phyloP scores from a whole-genome alignment of 768 basidiomycete species.

The Mycena kentingensis region DNA sequence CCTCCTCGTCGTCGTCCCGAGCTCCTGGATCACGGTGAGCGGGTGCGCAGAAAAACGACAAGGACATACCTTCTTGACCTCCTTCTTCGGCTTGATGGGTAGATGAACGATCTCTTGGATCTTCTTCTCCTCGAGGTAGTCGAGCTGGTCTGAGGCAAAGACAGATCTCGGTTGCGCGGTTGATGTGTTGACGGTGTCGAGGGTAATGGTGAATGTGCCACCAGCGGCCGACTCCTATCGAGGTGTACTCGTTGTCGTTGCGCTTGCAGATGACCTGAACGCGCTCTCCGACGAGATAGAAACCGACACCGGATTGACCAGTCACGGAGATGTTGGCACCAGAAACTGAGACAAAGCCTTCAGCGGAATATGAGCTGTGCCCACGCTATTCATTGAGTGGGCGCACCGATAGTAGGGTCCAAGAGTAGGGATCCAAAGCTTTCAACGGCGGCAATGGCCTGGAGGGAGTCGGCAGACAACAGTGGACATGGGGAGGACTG shows the following conservation, averaged over 20 bases:
- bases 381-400: slow-evolving; percentile 2
- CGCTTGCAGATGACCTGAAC: slow-evolving; percentile 99
- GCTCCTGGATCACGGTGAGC: slow-evolving; percentile 57
- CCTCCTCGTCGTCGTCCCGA: slow-evolving; percentile 78
- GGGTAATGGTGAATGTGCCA: slow-evolving; percentile 98
- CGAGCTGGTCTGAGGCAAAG: slow-evolving; percentile 96
- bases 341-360: slow-evolving; percentile 91
- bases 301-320: slow-evolving; percentile 99
- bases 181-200: slow-evolving; percentile 84
- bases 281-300: slow-evolving; percentile 99
- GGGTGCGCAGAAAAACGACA: not conserved
- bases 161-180: slow-evolving; percentile 90
- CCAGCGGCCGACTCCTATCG: slow-evolving; percentile 99
- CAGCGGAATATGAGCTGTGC: slow-evolving; percentile 42
- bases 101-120: slow-evolving; percentile 99
- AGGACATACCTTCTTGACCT: slow-evolving; percentile 89
- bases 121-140: slow-evolving; percentile 99
- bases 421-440: slow-evolving; percentile 96
- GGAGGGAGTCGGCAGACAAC: slow-evolving; percentile 9
- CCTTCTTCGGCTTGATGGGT: slow-evolving; percentile 99
- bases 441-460: slow-evolving; percentile 67
- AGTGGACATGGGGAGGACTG: slow-evolving; percentile 19
- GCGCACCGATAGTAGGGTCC: slow-evolving; percentile 95
- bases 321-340: slow-evolving; percentile 96
- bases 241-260: slow-evolving; percentile 99